Evolutionary conservation across 2,329 filamentous ascomycete genomes (phyloP), one percentile per base, ranked within the genome.

Genomic region (Eutypella sp.): DNA sequence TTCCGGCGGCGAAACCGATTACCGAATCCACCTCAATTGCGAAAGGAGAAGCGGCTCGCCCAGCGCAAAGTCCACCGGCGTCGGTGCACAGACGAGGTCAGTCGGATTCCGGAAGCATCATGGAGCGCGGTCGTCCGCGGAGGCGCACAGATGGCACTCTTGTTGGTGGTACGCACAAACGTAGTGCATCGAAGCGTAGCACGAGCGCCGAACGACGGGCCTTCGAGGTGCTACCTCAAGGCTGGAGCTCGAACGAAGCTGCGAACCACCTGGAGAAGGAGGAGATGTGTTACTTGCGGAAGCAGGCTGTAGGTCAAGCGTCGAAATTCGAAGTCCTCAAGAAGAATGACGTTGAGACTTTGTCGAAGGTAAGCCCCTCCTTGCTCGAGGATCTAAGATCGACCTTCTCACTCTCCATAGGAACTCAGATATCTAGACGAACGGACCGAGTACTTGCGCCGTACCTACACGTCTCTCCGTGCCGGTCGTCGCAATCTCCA

Each of bases 371-470:
- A 67, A 57, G 70, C 49, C 41, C 25, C 7, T 19, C 13, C 27
- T 46, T 40, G 24, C 5, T 41, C 25, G 24, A 19, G 18, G 8
- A 25, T 18, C 18, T 23, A 36, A 9, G 7, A 11, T 15, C 23
- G 16, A 19, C 15, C 25, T 19, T 43, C 50, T 54, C 55, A 53
- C n/a, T 25, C 33, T 31, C 23, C 20, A 22, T 53, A 85, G 79
- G 87, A 91, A 68, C 81, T 90, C 44, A 80, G 83, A 41, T 80
- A 78, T 47, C 73, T 91, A n/a, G 87, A 91, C 57, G 84, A 89
- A 60, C 80, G 86, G 46, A 87, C 84, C 45, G 85, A 89, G 54
- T 90, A 90, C 58, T 79, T 91, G 41, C 82, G 86, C 40, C 84
- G 81, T 50, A 91, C 86, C 0, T 87, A 89, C 66, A 84, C 79